Base-by-base conservation (phyloP, 1,284 basidiomycete species). In the Malassezia dermatis region DNA sequence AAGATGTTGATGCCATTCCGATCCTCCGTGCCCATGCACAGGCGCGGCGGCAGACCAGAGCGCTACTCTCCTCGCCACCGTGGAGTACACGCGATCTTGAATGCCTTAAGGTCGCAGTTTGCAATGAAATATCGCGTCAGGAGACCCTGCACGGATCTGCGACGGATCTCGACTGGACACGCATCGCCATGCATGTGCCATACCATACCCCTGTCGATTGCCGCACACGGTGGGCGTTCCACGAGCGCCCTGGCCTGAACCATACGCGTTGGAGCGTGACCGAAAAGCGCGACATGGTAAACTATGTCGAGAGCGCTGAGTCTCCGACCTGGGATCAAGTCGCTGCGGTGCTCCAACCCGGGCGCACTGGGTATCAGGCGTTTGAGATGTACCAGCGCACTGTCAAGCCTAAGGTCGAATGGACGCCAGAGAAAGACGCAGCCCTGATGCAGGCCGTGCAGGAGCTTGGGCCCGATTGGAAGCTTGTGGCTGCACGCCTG, bases 61-160 rank as follows among this genome's bases (percentile, higher is more conserved):
- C 49, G 12, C 24, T 57, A 17, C 44, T 57, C 15, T 52, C 55
- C 6, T 19, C 44, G 30, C 55, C 55, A 8, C 55, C 46, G 15
- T 57, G 55, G 55, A 57, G 55, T n/a, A n/a, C 49, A 1, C 44
- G 51, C 11, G 55, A 57, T 42, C n/a, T 48, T 11, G 55, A 57
- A 17, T 43, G 45, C 27, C 55, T 57, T 2, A 44, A 49, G 8
- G 17, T 40, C 8, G 42, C 55, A 15, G 31, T 52, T 11, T 11
- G 32, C 23, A 48, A 43, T 41, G 55, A 57, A 37, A 37, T 35
- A 8, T 19, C 40, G 10, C 55, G 55, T 2, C 42, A 44, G 3
- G 6, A 19, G 7, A 21, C 45, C 15, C 27, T 57, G 21, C 28
- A 44, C 21, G 17, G 21, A 15, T n/a, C 23, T 2, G 27, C 27